A percentile compares a stretch with the other conserved stretches of the same genome.
Conservation (phyloP, 352 stramenopile genomes). For the Globisporangium paddicum region DNA sequence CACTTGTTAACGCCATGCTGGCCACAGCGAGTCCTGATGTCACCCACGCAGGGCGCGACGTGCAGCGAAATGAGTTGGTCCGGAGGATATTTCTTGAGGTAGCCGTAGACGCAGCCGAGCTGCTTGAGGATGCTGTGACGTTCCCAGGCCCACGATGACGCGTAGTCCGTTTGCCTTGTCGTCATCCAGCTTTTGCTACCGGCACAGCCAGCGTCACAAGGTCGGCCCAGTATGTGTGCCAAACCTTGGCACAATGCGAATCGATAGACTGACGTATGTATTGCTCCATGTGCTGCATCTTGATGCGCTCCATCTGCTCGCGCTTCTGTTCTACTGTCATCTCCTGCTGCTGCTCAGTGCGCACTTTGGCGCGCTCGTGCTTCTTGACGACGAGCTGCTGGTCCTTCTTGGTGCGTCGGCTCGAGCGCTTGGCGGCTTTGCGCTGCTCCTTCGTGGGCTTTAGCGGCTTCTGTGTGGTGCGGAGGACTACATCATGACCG, state of each 20-base stretch:
- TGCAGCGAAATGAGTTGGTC: conserved; percentile 55
- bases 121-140: conserved; percentile 80
- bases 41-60: conserved; percentile 39
- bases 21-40: conserved; percentile 24
- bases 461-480: conserved; percentile 8
- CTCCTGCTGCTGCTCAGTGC: conserved; percentile 2
- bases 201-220: neutral
- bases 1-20: conserved; percentile 46
- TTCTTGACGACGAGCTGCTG: conserved; percentile 23
- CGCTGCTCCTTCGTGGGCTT: conserved; percentile 13
- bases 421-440: conserved; percentile 10
- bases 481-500: no score
- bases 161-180: conserved; percentile 34
- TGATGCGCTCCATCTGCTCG: conserved; percentile 48
- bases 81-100: conserved; percentile 65
- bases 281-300: conserved; percentile 75
- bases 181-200: conserved; percentile 70
- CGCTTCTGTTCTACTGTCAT: conserved; percentile 43
- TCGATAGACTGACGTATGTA: no score
- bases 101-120: conserved; percentile 68
- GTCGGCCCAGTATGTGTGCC: no score
- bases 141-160: conserved; percentile 70
- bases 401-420: conserved; percentile 30
- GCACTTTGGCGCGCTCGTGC: conserved; percentile 6
- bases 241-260: no score